These are phyloP conservation scores for Aeschynomene evenia DNA, from an alignment of 306 rosid species.

Conservation along the genomic window DNA sequence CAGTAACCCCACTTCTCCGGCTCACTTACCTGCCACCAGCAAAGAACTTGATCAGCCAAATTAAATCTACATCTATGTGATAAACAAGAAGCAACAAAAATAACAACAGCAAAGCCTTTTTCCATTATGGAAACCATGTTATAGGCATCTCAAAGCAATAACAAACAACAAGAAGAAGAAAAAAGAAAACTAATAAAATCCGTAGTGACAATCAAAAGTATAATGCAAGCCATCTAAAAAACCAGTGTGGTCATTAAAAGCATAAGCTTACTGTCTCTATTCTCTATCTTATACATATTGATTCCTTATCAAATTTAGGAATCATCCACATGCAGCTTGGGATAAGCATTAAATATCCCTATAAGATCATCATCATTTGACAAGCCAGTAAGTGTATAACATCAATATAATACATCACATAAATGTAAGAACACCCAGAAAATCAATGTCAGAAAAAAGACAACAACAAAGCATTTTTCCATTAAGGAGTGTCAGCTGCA, in stretches of 20 bases:
- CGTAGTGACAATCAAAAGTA: background rate
- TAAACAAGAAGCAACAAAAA: background rate
- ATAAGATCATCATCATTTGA: background rate
- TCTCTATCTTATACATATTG: background rate
- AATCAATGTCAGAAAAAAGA: background rate
- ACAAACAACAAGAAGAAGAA: background rate
- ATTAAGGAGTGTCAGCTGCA: too few relatives aligned
- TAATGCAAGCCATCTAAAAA: background rate
- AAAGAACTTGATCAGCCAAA: conserved; percentile 36
- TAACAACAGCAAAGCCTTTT: background rate
- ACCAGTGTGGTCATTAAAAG: background rate
- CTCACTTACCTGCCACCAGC: conserved; percentile 73
- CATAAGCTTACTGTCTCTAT: background rate
- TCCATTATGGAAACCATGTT: background rate
- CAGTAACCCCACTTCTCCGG: conserved; percentile 87
- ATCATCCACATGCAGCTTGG: background rate
- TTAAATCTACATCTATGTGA: conserved; percentile 4
- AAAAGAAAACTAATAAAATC: background rate
- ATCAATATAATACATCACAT: background rate
- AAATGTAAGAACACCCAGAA: background rate
- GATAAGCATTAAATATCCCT: background rate
- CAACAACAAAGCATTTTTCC: too few relatives aligned
- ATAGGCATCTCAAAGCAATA: background rate
- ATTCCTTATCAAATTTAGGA: background rate
- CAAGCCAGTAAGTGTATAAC: background rate